Evolutionary conservation across 441 rosid species (phyloP), one percentile per base, ranked within the genome.

Genomic region (Omphalea diandra): DNA sequence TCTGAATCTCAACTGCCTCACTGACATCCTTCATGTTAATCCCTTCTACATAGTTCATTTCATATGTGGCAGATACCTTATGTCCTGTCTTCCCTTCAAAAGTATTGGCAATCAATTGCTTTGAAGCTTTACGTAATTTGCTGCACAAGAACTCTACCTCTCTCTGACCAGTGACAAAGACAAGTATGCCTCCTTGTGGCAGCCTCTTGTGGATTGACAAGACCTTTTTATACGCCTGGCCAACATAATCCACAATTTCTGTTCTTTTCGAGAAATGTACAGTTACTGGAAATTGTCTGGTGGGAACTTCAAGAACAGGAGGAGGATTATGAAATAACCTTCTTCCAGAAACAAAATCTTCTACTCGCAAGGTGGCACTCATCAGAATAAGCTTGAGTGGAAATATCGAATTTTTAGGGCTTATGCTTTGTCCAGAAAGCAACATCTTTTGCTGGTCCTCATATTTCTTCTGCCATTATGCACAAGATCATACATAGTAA

Each of bases 111-210:
- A 73, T 75, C 73, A 83, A 57, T 56, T 89, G 83, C 60, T 63
- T 80, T 43, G 97, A 91, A 77, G 93, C 87, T 72, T 77, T 89
- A 29, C 70, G 75, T 41, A 92, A 78, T 80, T 85, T 92, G 73
- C 66, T 77, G 74, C 99, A 94, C 58, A 92, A 83, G 79, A 82
- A 80, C 54, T 92, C 97, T 27, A 94, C 96, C 78, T 94, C 98
- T 81, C 97, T 87, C 83, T 89, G 97, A 65, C 99, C 98, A 0
- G 98, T 94, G 73, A 94, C 94, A 80, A 92, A 94, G 66, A 92
- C 93, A 60, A 94, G 98, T 80, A 94, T 73, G 63, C 98, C 99
- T 52, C 98, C 99, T 73, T 77, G 93, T 35, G 98, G 99, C 47
- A 92, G 82, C 79, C 80, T 87, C 79, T 82, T 90, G 83, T 94